Evolutionary conservation across 768 basidiomycete species (phyloP).

Genomic region (Kwoniella newhampshirensis): DNA sequence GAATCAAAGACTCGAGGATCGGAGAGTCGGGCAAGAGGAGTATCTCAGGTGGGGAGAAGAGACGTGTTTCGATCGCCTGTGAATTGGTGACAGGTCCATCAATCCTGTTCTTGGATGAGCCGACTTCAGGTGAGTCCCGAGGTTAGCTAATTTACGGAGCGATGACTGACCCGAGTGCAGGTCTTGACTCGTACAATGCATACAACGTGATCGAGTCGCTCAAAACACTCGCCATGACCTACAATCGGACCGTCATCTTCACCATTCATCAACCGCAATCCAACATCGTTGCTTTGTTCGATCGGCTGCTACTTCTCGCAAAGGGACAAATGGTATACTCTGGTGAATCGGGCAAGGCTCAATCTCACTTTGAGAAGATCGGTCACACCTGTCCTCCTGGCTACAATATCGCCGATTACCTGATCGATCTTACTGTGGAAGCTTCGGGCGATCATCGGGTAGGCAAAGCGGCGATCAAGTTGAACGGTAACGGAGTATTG

Average conservation of each 20-base stretch:
- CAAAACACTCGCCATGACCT: constrained; percentile 77
- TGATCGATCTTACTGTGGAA: constrained; percentile 63
- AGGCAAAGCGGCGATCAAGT: constrained; percentile 14
- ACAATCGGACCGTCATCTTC: constrained; percentile 92
- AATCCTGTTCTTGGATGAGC: constrained; percentile 94
- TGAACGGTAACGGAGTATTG: constrained; percentile 7
- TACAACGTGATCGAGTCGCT: constrained; percentile 90
- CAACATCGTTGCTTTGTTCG: constrained; percentile 94
- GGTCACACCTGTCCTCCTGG: constrained; percentile 85
- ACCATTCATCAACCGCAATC: constrained; percentile 98
- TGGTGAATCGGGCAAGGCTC: constrained; percentile 71
- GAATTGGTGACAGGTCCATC: constrained; percentile 96
- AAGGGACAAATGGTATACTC: constrained; percentile 82
- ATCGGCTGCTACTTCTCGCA: constrained; percentile 82
- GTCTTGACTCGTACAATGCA: constrained; percentile 92
- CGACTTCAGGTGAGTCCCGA: constrained; percentile 74
- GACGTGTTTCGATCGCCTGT: constrained; percentile 94
- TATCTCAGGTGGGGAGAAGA: constrained; percentile 96
- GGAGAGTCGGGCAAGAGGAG: constrained; percentile 82
- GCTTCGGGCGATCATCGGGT: constrained; percentile 54
- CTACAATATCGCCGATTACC: constrained; percentile 94
- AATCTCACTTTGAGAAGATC: constrained; percentile 74
- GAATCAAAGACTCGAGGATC: constrained; percentile 84
- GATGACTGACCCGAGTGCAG: too few relatives aligned
- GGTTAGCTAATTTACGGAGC: neutral